These are phyloP conservation scores for Auricularia sp. DNA, from an alignment of 768 basidiomycete genomes.

Conservation along the genomic window DNA sequence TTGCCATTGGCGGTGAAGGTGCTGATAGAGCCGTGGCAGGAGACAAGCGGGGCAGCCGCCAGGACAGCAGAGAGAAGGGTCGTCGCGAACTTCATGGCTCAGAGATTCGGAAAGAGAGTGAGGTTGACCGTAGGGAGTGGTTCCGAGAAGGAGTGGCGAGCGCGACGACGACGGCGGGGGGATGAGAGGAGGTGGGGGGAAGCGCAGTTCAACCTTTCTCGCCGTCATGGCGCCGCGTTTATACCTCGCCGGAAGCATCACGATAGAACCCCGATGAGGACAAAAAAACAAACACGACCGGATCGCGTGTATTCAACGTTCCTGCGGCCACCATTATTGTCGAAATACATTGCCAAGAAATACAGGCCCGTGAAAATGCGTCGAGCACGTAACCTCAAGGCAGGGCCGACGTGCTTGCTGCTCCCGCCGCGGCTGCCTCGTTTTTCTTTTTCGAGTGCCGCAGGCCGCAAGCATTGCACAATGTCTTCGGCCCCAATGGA, in stretches of 20 bases:
- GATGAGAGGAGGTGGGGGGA: neutral
- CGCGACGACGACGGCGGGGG: neutral
- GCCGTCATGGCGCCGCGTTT: too few relatives aligned
- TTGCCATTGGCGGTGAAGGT: neutral
- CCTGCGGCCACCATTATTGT: too few relatives aligned
- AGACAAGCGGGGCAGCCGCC: neutral
- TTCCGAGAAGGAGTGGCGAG: neutral
- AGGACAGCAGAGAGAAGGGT: neutral
- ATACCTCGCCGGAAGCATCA: too few relatives aligned
- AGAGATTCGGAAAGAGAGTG: neutral
- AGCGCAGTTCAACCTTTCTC: neutral
- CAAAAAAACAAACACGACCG: too few relatives aligned
- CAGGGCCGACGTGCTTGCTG: neutral
- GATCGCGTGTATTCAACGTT: too few relatives aligned
- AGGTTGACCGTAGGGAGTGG: neutral
- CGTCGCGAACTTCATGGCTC: neutral
- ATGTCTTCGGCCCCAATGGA: conserved; percentile 89
- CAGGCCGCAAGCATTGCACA: conserved; percentile 93
- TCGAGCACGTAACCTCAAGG: neutral
- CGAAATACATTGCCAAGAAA: neutral
- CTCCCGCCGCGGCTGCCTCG: conserved; percentile 19
- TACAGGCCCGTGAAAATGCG: neutral
- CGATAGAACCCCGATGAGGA: too few relatives aligned
- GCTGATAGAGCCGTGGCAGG: neutral
- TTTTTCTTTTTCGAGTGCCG: conserved; percentile 33